Base-by-base conservation (phyloP, 306 rosid species). In the Cucumis hystrix region DNA sequence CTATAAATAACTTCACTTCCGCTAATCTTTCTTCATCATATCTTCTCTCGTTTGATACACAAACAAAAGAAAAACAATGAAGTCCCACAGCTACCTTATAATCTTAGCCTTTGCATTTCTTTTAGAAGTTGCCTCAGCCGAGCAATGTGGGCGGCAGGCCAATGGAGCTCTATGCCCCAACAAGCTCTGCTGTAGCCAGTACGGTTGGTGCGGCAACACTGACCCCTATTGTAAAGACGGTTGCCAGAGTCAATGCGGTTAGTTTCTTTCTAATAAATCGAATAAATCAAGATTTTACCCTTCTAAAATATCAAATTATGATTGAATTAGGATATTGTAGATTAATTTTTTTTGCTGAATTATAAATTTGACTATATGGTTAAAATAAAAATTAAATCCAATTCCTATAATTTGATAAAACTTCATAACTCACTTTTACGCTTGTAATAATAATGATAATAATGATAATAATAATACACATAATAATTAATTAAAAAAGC, bases 101-200 rank as follows among this genome's bases (percentile, higher is more conserved):
- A 5, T 39, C 28, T 33, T 64, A 15, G 25, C 68, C 33, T 49
- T 77, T 11, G 65, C 40, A 8, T 47, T 52, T 49, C 39, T 72
- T 15, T 21, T 79, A 5, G 83, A 72, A 5, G 75, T 59, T 18
- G 75, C 72, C 17, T 79, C 54, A 17, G 90, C 87, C 8, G 83
- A 79, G 37, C 93, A 89, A 66, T 85, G 93, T 60, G 91, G 93
- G 1, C 78, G 1, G 6, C 93, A 89, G 37, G 89, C 91, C 7
- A 43, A 52, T 16, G 85, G 84, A 23, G 85, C 89, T 0, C 14
- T 80, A 2, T 89, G 89, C 75, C 88, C 87, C 49, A 80, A 74
- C 6, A 72, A 81, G 39, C 64, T 78, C 35, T 89, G 93, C 35
- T 89, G 93, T 21, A 89, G 93, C 83, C n/a, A 85, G 57, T 59